Base-by-base conservation (phyloP, 371 early-diverging fungal genomes). In the Apophysomyces variabilis region DNA sequence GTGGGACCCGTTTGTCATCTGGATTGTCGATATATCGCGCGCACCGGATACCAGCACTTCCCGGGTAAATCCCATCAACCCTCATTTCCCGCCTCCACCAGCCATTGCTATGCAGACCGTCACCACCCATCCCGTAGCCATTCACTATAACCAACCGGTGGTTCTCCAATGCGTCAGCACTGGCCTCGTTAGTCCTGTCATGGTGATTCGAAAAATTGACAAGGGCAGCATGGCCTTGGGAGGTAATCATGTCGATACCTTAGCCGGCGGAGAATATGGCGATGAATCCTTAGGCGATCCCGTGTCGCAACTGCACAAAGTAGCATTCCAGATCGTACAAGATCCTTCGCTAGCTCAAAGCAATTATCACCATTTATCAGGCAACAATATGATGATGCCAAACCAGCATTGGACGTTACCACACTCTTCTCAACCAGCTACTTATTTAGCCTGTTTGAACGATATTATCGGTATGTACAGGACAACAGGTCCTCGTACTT, bases 1-100 rank as follows among this genome's bases (percentile, higher is more conserved):
- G 32, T 95, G 96, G 96, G 93, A 94, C 62, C 91, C 93, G 5
- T 95, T 94, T 77, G 87, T 93, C 41, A 91, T 95, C 66, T 95
- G 94, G 94, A 86, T 91, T 36, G 91, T 93, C 38, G 88, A 93
- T 69, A 86, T 88, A 4, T 77, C 87, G 12, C 75, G 76, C 12
- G 75, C 84, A 21, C 79, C 82, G n/a, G 76, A 75, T 38, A 35
- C 57, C 14, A 66, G 61, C 43, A 67, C 75, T 21, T 70, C 74
- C 37, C 77, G 82, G 47, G 79, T 86, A 47, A 82, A 86, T 60
- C 86, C 88, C 21, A 79, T 78, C 11, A 74, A 80, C 60, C 74
- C 80, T 14, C 81, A 86, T 4, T 90, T 86, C 62, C 92, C 93
- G 60, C 80, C 89, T 37, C 90, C 92, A n/a, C 91, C 90, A n/a